These are phyloP conservation scores for Alternaria hordeiaustralica DNA, from an alignment of 2,329 filamentous ascomycete genomes.

Conservation along the genomic window DNA sequence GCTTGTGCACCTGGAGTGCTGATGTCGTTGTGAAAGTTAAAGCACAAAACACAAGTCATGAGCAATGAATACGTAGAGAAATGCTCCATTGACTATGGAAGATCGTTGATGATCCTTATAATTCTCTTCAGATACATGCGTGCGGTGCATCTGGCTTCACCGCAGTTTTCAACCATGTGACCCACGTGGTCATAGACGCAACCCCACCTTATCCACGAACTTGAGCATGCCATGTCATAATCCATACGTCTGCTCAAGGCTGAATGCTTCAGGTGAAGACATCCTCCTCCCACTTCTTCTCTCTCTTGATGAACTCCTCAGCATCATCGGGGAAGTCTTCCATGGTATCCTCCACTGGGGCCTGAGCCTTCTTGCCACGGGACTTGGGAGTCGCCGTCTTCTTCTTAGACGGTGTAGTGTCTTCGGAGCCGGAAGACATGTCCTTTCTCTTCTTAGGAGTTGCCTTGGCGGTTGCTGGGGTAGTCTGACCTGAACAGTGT, in stretches of 20 bases:
- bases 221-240: too few relatives aligned
- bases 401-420: slow-evolving; percentile 28
- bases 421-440: slow-evolving; percentile 5
- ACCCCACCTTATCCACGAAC: too few relatives aligned
- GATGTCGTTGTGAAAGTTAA: background rate
- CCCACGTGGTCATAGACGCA: too few relatives aligned
- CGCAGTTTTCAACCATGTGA: background rate
- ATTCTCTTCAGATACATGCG: background rate
- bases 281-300: slow-evolving; percentile 12
- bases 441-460: slow-evolving; percentile 15
- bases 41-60: background rate
- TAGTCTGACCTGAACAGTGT: slow-evolving; percentile 8
- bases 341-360: background rate
- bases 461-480: slow-evolving; percentile 1
- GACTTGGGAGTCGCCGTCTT: slow-evolving; percentile 21
- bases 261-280: background rate
- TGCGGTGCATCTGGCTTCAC: background rate
- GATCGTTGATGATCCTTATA: background rate
- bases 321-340: slow-evolving; percentile 15
- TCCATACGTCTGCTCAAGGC: background rate
- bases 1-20: too few relatives aligned
- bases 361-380: slow-evolving; percentile 15
- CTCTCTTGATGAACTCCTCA: slow-evolving; percentile 19
- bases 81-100: background rate
- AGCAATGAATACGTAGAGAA: background rate